phyloP scores from a whole-genome alignment of 352 stramenopile species.

The Phytophthora pini region DNA sequence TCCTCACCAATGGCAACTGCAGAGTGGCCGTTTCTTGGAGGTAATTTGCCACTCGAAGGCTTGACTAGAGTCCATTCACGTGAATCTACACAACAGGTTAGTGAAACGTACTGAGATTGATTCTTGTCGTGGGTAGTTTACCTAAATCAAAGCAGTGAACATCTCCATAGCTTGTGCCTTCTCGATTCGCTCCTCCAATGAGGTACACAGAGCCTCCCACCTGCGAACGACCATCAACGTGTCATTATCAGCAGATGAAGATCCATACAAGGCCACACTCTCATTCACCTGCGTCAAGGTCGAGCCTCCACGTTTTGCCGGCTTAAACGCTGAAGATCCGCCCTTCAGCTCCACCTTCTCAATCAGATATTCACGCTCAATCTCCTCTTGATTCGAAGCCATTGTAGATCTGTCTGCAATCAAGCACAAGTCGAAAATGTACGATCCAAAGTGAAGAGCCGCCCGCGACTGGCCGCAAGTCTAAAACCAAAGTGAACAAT shows the following conservation, averaged over 20 bases:
- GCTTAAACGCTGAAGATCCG: slow-evolving; percentile 10
- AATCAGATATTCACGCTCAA: slow-evolving; percentile 4
- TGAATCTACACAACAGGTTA: slow-evolving; percentile 6
- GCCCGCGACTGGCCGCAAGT: slow-evolving; percentile 3
- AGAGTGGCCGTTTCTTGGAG: slow-evolving; percentile 71
- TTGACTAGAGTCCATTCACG: slow-evolving; percentile 32
- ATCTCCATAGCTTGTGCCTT: slow-evolving; percentile 59
- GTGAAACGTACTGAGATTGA: not conserved
- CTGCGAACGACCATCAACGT: not conserved
- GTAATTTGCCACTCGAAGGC: slow-evolving; percentile 27
- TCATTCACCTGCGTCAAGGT: slow-evolving; percentile 53
- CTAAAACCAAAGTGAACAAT: slow-evolving; percentile 1
- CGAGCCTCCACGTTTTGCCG: slow-evolving; percentile 48
- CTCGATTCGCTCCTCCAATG: slow-evolving; percentile 65
- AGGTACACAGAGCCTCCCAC: slow-evolving; percentile 54
- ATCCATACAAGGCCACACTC: not conserved
- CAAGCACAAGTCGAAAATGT: slow-evolving; percentile 22
- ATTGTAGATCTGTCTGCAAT: not conserved
- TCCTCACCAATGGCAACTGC: slow-evolving; percentile 46
- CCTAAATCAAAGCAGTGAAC: slow-evolving; percentile 63
- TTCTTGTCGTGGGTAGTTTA: slow-evolving; percentile 12
- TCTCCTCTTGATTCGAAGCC: slow-evolving; percentile 11
- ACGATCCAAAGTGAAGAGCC: slow-evolving; percentile 20
- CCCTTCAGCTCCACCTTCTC: slow-evolving; percentile 7
- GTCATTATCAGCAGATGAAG: not conserved